Evolutionary conservation across 352 stramenopile genomes (phyloP).

Genomic region (Phytopythium cucurbitacearum): DNA sequence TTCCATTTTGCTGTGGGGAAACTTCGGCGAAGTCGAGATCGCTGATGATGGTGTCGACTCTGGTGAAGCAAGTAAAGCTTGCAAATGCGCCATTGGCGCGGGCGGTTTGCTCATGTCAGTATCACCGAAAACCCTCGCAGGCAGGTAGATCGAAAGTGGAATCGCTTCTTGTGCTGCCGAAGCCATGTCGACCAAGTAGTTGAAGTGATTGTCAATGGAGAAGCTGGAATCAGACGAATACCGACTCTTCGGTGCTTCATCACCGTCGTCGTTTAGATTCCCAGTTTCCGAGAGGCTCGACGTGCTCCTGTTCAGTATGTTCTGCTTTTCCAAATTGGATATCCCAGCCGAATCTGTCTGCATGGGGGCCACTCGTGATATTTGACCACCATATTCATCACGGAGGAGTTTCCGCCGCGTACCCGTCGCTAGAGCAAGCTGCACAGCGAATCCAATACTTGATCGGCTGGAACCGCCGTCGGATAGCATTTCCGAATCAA

Average conservation of each 20-base stretch:
- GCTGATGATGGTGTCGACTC: no score
- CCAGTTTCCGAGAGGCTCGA: no score
- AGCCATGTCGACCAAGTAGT: slow-evolving; percentile 49
- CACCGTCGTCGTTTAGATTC: not conserved
- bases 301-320: no score
- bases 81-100: slow-evolving; percentile 14
- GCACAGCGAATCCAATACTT: slow-evolving; percentile 41
- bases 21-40: no score
- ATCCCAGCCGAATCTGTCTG: not conserved
- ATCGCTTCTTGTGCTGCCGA: slow-evolving; percentile 30
- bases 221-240: slow-evolving; percentile 37
- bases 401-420: slow-evolving; percentile 13
- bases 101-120: slow-evolving; percentile 38
- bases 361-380: slow-evolving; percentile 1
- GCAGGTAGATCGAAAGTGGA: slow-evolving; percentile 40
- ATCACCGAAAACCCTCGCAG: slow-evolving; percentile 19
- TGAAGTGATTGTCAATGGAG: slow-evolving; percentile 38
- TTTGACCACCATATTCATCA: not conserved
- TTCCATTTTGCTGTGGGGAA: no score
- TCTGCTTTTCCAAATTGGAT: not conserved
- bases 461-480: slow-evolving; percentile 35
- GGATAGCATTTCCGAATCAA: slow-evolving; percentile 15
- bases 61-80: no score
- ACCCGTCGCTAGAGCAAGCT: slow-evolving; percentile 32
- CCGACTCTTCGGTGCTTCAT: not conserved